A percentile compares a stretch with the other conserved stretches of the same genome.
phyloP scores from a whole-genome alignment of 768 basidiomycete genomes.

The Phanerochaete carnosa region DNA sequence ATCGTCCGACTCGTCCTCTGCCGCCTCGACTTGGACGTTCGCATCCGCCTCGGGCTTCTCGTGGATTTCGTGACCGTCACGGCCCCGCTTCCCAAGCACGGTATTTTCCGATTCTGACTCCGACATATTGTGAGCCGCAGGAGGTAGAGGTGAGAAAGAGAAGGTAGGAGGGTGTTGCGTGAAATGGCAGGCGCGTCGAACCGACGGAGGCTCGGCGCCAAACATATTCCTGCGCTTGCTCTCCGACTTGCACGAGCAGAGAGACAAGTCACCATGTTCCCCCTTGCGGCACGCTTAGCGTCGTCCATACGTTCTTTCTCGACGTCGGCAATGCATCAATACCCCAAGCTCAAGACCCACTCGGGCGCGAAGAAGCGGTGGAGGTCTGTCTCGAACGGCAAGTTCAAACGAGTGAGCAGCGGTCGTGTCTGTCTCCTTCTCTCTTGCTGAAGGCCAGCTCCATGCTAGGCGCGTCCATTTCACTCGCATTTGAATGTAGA shows the following conservation, averaged over 20 bases:
- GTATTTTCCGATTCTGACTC: slow-evolving; percentile 21
- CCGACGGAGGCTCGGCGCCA: background rate
- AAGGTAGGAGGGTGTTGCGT: background rate
- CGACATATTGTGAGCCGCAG: background rate
- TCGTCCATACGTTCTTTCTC: slow-evolving; percentile 46
- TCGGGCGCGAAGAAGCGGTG: slow-evolving; percentile 81
- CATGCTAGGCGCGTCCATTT: slow-evolving; percentile 58
- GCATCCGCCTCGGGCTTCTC: background rate
- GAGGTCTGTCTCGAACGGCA: slow-evolving; percentile 59
- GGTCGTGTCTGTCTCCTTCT: background rate
- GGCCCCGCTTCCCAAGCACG: slow-evolving; percentile 23
- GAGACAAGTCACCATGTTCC: slow-evolving; percentile 24
- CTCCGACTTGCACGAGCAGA: background rate
- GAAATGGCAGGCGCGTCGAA: background rate
- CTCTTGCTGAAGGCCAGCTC: background rate
- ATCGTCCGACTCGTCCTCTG: slow-evolving; percentile 59
- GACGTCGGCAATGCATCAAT: slow-evolving; percentile 48
- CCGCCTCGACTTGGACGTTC: slow-evolving; percentile 8
- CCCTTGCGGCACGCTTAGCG: slow-evolving; percentile 14
- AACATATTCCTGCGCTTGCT: background rate
- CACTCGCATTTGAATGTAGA: slow-evolving; percentile 70
- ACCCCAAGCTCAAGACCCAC: slow-evolving; percentile 79
- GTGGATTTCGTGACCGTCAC: slow-evolving; percentile 12
- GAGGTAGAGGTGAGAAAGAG: background rate
- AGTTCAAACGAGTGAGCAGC: slow-evolving; percentile 69